Conservation (phyloP, 2,329 filamentous ascomycete genomes). For the Fusarium devonianum region DNA sequence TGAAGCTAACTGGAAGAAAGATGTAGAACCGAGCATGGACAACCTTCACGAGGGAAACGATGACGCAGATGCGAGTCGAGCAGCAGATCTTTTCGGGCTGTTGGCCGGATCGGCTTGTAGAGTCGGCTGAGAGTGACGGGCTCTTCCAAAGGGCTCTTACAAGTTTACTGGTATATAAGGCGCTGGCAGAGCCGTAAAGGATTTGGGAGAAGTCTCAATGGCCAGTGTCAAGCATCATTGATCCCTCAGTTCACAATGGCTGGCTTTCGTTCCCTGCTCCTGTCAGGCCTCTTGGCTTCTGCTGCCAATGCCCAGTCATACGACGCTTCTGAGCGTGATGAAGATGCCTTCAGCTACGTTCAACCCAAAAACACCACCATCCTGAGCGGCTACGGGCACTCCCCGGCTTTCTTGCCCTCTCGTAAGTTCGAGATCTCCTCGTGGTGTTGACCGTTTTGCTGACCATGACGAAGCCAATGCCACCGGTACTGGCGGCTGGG, state of each 20-base stretch:
- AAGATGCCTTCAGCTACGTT: constrained; percentile 48
- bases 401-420: constrained; percentile 47
- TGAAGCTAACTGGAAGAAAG: constrained; percentile 3
- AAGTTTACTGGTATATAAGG: constrained; percentile 35
- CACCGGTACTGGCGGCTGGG: constrained; percentile 48
- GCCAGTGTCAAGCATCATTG: constrained; percentile 13
- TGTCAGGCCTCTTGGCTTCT: constrained; percentile 45
- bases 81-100: not conserved
- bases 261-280: constrained; percentile 46
- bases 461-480: constrained; percentile 43
- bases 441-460: constrained; percentile 8
- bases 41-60: constrained; percentile 20
- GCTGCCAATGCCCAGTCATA: constrained; percentile 41
- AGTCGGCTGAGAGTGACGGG: not conserved
- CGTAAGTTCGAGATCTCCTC: constrained; percentile 41
- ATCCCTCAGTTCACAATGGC: constrained; percentile 29
- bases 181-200: not conserved
- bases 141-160: too few relatives aligned
- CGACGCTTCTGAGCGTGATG: constrained; percentile 30
- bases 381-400: constrained; percentile 50
- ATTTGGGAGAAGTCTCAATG: constrained; percentile 7
- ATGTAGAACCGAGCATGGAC: constrained; percentile 5
- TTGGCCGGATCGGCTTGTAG: not conserved
- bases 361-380: constrained; percentile 53
- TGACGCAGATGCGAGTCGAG: constrained; percentile 22